Evolutionary conservation across 805 yeast genomes (phyloP).

Genomic region (Wickerhamiella spandovensis): DNA sequence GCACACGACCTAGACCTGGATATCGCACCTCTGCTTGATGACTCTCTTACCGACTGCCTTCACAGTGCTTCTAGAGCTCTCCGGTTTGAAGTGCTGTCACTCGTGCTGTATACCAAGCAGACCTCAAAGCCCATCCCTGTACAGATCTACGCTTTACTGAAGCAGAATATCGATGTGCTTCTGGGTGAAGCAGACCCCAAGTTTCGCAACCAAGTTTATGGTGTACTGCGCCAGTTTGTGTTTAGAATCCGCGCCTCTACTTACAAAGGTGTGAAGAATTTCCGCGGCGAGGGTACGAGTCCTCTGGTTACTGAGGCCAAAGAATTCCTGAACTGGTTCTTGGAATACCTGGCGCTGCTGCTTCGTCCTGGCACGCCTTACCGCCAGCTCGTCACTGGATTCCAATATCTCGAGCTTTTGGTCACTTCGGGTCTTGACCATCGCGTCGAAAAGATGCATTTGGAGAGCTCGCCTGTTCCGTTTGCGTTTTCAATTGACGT

Average conservation of each 20-base stretch:
- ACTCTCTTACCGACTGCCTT: neutral
- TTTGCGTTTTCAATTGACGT: constrained; percentile 38
- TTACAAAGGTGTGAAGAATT: constrained; percentile 42
- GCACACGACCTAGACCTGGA: constrained; percentile 6
- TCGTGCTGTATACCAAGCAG: constrained; percentile 48
- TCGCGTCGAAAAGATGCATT: constrained; percentile 25
- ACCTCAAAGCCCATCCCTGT: constrained; percentile 43
- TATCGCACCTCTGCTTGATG: neutral
- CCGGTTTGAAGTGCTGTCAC: constrained; percentile 44
- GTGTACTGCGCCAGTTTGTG: constrained; percentile 49
- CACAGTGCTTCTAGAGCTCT: constrained; percentile 7
- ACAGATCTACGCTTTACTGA: constrained; percentile 32
- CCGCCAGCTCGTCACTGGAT: constrained; percentile 37
- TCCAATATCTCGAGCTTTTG: constrained; percentile 34
- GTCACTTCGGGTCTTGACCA: constrained; percentile 45
- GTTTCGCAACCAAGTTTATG: constrained; percentile 49
- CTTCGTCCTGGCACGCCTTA: constrained; percentile 46
- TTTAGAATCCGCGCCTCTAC: constrained; percentile 56
- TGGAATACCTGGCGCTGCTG: constrained; percentile 27
- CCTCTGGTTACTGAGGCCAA: constrained; percentile 20
- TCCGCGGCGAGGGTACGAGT: constrained; percentile 6
- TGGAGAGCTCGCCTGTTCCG: constrained; percentile 33
- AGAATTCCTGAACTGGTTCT: constrained; percentile 31
- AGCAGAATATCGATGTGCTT: constrained; percentile 34
- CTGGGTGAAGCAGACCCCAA: constrained; percentile 58